These are phyloP conservation scores for Oenanthe sinensis DNA, from an alignment of 129 eudicot species.

Conservation along the genomic window DNA sequence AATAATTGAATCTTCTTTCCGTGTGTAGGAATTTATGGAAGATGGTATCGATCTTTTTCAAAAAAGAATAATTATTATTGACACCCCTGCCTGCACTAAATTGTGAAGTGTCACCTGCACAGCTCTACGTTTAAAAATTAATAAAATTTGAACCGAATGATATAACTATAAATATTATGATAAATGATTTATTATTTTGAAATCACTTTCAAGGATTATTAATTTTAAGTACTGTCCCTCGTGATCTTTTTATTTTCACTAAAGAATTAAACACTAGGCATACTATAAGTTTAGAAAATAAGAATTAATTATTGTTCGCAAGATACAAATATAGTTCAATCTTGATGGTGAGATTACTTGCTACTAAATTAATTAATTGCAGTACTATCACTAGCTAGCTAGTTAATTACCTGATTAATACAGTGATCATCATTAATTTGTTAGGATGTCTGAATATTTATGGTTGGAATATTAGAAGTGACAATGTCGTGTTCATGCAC, in stretches of 20 bases:
- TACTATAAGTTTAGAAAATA: no score
- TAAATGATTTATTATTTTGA: no score
- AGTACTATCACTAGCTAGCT: background rate
- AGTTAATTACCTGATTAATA: background rate
- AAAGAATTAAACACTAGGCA: background rate
- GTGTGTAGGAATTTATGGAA: background rate
- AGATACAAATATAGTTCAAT: background rate
- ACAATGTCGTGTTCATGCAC: background rate
- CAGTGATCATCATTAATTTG: background rate
- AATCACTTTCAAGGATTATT: background rate
- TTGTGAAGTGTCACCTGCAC: background rate
- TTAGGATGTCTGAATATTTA: background rate
- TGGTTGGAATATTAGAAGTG: background rate
- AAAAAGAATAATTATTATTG: background rate
- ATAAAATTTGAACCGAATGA: no score
- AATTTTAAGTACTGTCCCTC: background rate
- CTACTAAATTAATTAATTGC: background rate
- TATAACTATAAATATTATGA: no score
- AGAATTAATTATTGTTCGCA: background rate
- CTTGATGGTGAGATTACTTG: background rate
- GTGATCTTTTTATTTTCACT: background rate
- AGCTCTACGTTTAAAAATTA: no score
- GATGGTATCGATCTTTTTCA: background rate
- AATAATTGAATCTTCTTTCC: slow-evolving; percentile 20
- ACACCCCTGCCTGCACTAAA: background rate